Conservation (phyloP, 2,329 filamentous ascomycete genomes). For the Colletotrichum sojae region DNA sequence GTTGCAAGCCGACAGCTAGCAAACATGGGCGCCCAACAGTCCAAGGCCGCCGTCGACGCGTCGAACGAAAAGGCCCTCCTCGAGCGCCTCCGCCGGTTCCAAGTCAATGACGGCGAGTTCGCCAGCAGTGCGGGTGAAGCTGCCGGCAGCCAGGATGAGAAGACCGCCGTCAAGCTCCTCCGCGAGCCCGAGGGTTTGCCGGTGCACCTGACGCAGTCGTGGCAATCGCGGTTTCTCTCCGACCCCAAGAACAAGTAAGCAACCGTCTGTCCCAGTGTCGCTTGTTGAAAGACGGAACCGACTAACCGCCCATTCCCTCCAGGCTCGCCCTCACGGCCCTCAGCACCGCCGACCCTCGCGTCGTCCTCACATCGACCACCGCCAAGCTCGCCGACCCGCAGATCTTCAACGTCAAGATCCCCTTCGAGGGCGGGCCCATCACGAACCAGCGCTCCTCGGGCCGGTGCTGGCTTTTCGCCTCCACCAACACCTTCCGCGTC, state of each 20-base stretch:
- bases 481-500: conserved; percentile 93
- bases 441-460: conserved; percentile 88
- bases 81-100: conserved; percentile 60
- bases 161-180: conserved; percentile 60
- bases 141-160: conserved; percentile 64
- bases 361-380: conserved; percentile 75
- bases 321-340: conserved; percentile 84
- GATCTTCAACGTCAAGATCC: conserved; percentile 86
- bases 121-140: conserved; percentile 63
- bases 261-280: not conserved
- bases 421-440: conserved; percentile 84
- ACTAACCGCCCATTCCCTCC: not conserved
- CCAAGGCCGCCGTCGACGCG: conserved; percentile 51
- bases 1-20: not conserved
- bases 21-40: conserved; percentile 62
- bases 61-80: conserved; percentile 60
- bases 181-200: conserved; percentile 63
- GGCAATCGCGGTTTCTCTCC: conserved; percentile 73
- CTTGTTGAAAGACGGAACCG: not conserved
- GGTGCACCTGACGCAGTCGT: conserved; percentile 65
- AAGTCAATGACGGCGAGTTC: conserved; percentile 67
- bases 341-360: conserved; percentile 75
- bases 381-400: conserved; percentile 79
- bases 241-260: conserved; percentile 76
- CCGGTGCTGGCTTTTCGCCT: conserved; percentile 92